A percentile compares a stretch with the other conserved stretches of the same genome.
Evolutionary conservation across 805 yeast species (phyloP).

Genomic region (Cyberlindnera galapagoensis): DNA sequence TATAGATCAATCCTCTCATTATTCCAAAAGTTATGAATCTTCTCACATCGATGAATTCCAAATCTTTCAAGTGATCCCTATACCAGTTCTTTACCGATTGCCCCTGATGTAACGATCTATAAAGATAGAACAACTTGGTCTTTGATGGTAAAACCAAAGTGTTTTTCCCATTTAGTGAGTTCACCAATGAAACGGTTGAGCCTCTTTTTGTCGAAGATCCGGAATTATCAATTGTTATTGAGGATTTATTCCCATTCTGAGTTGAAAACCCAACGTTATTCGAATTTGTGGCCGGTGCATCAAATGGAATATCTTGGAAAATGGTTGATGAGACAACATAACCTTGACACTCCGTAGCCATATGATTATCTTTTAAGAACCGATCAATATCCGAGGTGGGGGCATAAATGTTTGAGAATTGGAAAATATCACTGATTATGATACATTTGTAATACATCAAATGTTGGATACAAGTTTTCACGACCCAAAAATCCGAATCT

Average conservation of each 20-base stretch:
- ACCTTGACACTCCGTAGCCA: conserved; percentile 81
- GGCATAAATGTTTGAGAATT: conserved; percentile 82
- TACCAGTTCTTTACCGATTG: conserved; percentile 79
- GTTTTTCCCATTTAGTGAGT: conserved; percentile 8
- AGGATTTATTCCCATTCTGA: too few species aligned
- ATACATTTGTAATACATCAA: conserved; percentile 85
- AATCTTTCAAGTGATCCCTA: conserved; percentile 47
- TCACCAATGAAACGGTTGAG: conserved; percentile 13
- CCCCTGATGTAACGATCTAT: conserved; percentile 74
- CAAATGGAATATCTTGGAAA: conserved; percentile 30
- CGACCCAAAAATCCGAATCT: conserved; percentile 69
- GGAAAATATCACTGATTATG: conserved; percentile 78
- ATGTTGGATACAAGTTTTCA: conserved; percentile 86
- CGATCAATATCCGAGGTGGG: conserved; percentile 72
- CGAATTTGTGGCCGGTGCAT: conserved; percentile 4
- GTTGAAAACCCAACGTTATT: too few species aligned
- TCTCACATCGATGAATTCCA: conserved; percentile 71
- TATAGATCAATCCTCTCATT: conserved; percentile 70
- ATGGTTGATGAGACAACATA: conserved; percentile 53
- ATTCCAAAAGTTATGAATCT: conserved; percentile 85
- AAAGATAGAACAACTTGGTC: conserved; percentile 63
- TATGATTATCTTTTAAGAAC: conserved; percentile 54
- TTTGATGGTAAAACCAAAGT: conserved; percentile 47
- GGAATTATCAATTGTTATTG: too few species aligned
- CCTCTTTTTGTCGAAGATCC: conserved; percentile 1